Evolutionary conservation across 768 basidiomycete species (phyloP).

Genomic region (Hemileccinum rubropunctum): DNA sequence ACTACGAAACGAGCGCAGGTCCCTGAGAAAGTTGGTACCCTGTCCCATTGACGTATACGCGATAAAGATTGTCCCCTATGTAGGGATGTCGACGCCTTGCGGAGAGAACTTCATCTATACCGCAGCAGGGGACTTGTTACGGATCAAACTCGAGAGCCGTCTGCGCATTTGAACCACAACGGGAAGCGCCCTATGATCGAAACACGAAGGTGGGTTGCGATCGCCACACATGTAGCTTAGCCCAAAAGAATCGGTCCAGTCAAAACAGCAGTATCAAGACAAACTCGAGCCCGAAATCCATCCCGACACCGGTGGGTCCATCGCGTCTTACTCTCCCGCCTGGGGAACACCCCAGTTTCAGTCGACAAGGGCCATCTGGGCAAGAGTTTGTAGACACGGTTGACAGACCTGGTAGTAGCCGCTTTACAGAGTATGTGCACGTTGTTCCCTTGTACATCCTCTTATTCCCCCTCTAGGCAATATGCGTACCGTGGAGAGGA

Average conservation of each 20-base stretch:
- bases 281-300: constrained; percentile 61
- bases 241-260: constrained; percentile 8
- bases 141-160: constrained; percentile 31
- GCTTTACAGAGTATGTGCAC: constrained; percentile 45
- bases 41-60: constrained; percentile 5
- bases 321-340: constrained; percentile 66
- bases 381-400: constrained; percentile 9
- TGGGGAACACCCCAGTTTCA: constrained; percentile 45
- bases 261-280: constrained; percentile 28
- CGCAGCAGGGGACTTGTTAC: constrained; percentile 33
- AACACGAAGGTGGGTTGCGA: constrained; percentile 38
- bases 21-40: constrained; percentile 50
- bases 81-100: constrained; percentile 53
- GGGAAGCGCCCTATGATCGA: constrained; percentile 63
- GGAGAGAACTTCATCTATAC: constrained; percentile 47
- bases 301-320: constrained; percentile 54
- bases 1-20: constrained; percentile 38
- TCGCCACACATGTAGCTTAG: neutral
- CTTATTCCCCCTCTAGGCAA: constrained; percentile 44
- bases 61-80: constrained; percentile 3
- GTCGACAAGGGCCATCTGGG: constrained; percentile 24
- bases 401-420: constrained; percentile 49
- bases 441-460: constrained; percentile 6
- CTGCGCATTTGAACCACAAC: constrained; percentile 47
- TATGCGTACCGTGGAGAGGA: constrained; percentile 61